Evolutionary conservation across 169 alveolate species (phyloP), one percentile per base, ranked within the genome.

Genomic region (Cryptosporidium andersoni): DNA sequence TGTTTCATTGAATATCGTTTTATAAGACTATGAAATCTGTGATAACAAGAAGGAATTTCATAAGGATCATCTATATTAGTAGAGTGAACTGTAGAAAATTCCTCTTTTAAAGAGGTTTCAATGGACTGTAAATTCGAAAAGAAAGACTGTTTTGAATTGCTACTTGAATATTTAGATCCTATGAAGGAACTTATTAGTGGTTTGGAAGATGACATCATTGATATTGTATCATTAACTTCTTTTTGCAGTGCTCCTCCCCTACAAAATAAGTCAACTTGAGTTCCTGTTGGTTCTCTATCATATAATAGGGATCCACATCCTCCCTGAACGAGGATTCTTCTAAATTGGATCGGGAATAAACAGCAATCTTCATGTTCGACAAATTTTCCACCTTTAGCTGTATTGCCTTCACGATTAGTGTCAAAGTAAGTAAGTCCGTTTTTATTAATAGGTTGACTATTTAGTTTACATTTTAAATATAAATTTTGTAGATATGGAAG

Each of bases 21-120:
- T n/a, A 90, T 68, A 16, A 82, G 82, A 8, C 66, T 51, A n/a
- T 64, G 67, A 42, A 88, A 68, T n/a, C 81, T 56, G 51, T 85
- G 81, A 80, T 66, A 81, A 66, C 93, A 90, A 12, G 81, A 67
- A 25, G 25, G 25, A 25, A 25, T 0, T 25, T 9, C 25, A 25
- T 25, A 25, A 25, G 25, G 25, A 25, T 25, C 25, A 25, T 25
- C 25, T 25, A 25, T 25, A 25, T 25, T 25, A 25, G 25, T 25
- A 25, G 25, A 25, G 25, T 25, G 25, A 25, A 25, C 25, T 25
- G 25, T 25, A 25, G 25, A 25, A 25, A 25, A 25, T 25, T 25
- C 25, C 0, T 25, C 25, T 25, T 25, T 25, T 25, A 25, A 25
- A 25, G 25, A 25, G 25, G 25, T 25, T 25, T 25, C 25, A 25